phyloP scores from a whole-genome alignment of 768 basidiomycete species.

The Rhodotorula paludigena region DNA sequence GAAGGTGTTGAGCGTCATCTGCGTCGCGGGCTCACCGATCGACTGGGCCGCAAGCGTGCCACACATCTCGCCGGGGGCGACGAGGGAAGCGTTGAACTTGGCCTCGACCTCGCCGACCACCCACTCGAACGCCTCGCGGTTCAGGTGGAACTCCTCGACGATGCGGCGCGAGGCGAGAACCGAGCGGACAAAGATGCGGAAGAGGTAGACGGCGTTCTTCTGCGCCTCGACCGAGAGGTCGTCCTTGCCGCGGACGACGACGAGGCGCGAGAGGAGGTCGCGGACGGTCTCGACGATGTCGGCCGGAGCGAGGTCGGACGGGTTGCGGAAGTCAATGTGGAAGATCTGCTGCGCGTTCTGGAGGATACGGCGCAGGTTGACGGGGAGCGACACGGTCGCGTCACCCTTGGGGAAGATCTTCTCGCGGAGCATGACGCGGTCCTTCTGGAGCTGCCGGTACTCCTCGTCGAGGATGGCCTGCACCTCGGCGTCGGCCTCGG shows the following conservation, averaged over 20 bases:
- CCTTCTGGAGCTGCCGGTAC: conserved; percentile 60
- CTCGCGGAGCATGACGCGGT: conserved; percentile 69
- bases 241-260: conserved; percentile 85
- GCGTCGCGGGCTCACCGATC: conserved; percentile 97
- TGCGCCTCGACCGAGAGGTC: conserved; percentile 68
- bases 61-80: conserved; percentile 97
- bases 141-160: conserved; percentile 79
- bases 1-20: conserved; percentile 99
- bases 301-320: conserved; percentile 80
- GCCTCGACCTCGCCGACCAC: conserved; percentile 91
- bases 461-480: conserved; percentile 81
- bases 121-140: conserved; percentile 94
- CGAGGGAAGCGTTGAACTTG: conserved; percentile 88
- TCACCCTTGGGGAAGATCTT: conserved; percentile 73
- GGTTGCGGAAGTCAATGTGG: conserved; percentile 89
- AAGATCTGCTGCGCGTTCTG: conserved; percentile 95
- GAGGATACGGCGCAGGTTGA: conserved; percentile 89
- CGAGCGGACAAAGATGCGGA: conserved; percentile 87
- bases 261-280: conserved; percentile 66
- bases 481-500: conserved; percentile 63
- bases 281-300: conserved; percentile 77
- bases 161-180: conserved; percentile 82
- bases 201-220: conserved; percentile 80
- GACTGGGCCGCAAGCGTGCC: conserved; percentile 97
- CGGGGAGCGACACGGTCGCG: conserved; percentile 81